Conservation (phyloP, 805 yeast species). For the Candida palmyrensis region DNA sequence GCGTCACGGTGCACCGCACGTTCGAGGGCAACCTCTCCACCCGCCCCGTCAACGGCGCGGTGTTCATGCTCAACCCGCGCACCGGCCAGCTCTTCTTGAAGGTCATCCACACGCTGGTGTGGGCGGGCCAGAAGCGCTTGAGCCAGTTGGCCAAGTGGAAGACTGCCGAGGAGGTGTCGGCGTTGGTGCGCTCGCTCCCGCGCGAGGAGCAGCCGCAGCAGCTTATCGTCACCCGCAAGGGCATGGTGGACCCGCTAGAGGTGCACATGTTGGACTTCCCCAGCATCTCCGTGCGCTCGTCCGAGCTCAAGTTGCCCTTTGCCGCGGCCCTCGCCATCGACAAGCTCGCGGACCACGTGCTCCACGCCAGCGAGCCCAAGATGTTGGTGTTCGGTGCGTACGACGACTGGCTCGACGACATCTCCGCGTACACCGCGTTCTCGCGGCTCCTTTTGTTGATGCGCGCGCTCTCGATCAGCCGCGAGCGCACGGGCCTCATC, state of each 20-base stretch:
- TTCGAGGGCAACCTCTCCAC: conserved; percentile 90
- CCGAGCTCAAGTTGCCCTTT: conserved; percentile 88
- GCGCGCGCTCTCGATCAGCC: conserved; percentile 74
- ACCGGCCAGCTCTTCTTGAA: conserved; percentile 87
- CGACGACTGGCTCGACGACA: conserved; percentile 86
- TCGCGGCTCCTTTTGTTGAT: conserved; percentile 80
- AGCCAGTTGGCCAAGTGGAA: conserved; percentile 97
- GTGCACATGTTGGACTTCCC: conserved; percentile 98
- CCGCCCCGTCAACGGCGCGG: conserved; percentile 89
- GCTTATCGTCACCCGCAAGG: conserved; percentile 82
- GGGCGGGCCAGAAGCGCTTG: conserved; percentile 95
- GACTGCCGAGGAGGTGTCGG: conserved; percentile 96
- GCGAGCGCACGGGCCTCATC: conserved; percentile 70
- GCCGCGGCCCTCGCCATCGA: conserved; percentile 79
- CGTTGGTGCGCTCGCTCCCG: conserved; percentile 81
- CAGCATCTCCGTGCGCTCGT: conserved; percentile 79
- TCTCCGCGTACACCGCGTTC: conserved; percentile 90
- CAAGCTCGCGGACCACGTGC: conserved; percentile 69
- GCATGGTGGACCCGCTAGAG: conserved; percentile 90
- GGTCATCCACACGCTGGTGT: conserved; percentile 87
- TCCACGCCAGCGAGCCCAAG: conserved; percentile 87
- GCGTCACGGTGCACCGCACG: conserved; percentile 88
- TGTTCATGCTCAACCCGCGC: conserved; percentile 83
- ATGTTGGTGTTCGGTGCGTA: conserved; percentile 87
- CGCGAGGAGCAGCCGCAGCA: conserved; percentile 94